These are phyloP conservation scores for Phanerochaete sordida DNA, from an alignment of 768 basidiomycete species.

Conservation along the genomic window DNA sequence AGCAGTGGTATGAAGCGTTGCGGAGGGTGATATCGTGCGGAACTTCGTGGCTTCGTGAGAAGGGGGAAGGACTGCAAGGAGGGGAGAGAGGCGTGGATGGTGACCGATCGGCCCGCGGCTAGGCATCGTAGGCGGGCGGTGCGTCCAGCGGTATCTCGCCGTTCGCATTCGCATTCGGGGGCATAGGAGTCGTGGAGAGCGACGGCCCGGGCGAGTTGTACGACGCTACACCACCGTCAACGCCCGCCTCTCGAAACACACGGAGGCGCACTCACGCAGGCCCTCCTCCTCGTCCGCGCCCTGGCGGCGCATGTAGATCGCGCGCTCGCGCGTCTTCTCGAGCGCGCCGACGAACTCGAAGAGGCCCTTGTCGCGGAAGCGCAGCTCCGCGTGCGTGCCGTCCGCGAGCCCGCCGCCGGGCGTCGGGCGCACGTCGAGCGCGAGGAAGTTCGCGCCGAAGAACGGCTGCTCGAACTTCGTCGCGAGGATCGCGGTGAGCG, in stretches of 20 bases:
- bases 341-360: constrained; percentile 70
- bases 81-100: not conserved
- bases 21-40: not conserved
- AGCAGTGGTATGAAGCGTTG: no score
- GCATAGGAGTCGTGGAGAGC: not conserved
- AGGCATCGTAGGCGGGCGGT: constrained; percentile 6
- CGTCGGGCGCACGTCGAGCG: constrained; percentile 64
- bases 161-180: not conserved
- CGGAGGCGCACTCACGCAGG: constrained; percentile 45
- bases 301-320: constrained; percentile 72
- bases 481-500: constrained; percentile 59
- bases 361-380: constrained; percentile 64
- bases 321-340: constrained; percentile 75
- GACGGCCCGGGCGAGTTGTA: constrained; percentile 2
- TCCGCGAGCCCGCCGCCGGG: constrained; percentile 61
- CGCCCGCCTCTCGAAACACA: not conserved
- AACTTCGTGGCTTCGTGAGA: no score
- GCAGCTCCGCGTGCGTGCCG: constrained; percentile 63
- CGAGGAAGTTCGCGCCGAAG: constrained; percentile 65
- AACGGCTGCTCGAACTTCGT: constrained; percentile 76
- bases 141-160: not conserved
- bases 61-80: not conserved
- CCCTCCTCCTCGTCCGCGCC: constrained; percentile 54
- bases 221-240: not conserved
- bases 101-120: not conserved